Percentiles rank a stretch among this genome's conserved stretches.
These are phyloP conservation scores for Penicillium sp. DNA, from an alignment of 2,329 filamentous ascomycete genomes.

Conservation along the genomic window DNA sequence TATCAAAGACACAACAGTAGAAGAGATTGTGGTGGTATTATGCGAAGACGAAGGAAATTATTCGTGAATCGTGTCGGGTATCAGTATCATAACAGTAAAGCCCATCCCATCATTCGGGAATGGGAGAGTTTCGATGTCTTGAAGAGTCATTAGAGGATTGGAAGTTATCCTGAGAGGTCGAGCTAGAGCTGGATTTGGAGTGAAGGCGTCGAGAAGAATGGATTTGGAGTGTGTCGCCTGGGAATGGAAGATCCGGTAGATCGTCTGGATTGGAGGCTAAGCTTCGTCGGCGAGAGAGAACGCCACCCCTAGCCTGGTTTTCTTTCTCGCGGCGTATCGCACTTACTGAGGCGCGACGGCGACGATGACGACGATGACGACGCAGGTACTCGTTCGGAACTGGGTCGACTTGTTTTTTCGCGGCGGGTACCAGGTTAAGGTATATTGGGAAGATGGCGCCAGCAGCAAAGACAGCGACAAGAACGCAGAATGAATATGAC, in stretches of 20 bases:
- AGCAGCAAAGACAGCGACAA: constrained; percentile 53
- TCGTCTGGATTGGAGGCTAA: constrained; percentile 25
- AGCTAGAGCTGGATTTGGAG: not conserved
- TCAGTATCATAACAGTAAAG: not conserved
- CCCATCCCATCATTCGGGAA: not conserved
- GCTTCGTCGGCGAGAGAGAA: constrained; percentile 32
- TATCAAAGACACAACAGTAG: not conserved
- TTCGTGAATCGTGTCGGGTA: not conserved
- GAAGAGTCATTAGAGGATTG: not conserved
- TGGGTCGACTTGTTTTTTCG: constrained; percentile 54
- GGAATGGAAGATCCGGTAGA: constrained; percentile 19
- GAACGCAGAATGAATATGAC: constrained; percentile 55
- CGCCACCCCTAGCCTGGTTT: constrained; percentile 31
- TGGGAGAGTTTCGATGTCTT: not conserved
- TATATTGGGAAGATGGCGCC: constrained; percentile 57
- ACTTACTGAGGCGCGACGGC: constrained; percentile 11
- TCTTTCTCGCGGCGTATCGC: constrained; percentile 28
- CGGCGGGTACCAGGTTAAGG: constrained; percentile 50
- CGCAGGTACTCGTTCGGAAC: constrained; percentile 41
- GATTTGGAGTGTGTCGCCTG: constrained; percentile 10
- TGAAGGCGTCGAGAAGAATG: not conserved
- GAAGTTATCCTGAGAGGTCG: not conserved
- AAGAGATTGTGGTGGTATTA: not conserved
- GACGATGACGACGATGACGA: constrained; percentile 26
- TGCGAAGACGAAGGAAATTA: not conserved